Conservation (phyloP, 148 eudicot species). For the Nepenthes gracilis region DNA sequence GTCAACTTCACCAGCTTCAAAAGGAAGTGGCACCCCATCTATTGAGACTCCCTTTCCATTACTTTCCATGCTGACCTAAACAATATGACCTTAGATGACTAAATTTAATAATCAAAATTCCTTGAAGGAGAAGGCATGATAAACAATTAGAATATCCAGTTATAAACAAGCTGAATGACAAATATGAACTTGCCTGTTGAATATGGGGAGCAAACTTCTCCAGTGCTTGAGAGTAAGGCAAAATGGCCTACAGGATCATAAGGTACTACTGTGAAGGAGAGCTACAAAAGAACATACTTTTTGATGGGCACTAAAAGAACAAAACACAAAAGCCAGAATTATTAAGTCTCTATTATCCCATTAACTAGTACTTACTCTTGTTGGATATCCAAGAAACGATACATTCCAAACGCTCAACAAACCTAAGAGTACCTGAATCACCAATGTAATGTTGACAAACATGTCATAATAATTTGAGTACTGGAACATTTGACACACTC, state of each 20-base stretch:
- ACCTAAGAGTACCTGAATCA: constrained; percentile 83
- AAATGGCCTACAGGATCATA: constrained; percentile 56
- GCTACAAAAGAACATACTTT: not conserved
- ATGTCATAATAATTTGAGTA: not conserved
- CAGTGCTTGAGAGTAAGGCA: constrained; percentile 93
- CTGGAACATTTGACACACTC: not conserved
- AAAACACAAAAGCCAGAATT: not conserved
- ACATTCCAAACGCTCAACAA: constrained; percentile 94
- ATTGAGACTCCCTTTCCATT: constrained; percentile 97
- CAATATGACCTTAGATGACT: constrained; percentile 2
- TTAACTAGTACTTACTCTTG: constrained; percentile 56
- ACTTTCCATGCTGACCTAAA: constrained; percentile 98
- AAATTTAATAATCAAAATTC: too few relatives aligned
- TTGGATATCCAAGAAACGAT: constrained; percentile 90
- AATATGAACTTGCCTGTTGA: constrained; percentile 56
- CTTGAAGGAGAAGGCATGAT: not conserved
- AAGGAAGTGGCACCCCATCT: constrained; percentile 77
- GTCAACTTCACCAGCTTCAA: constrained; percentile 90
- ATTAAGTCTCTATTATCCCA: not conserved
- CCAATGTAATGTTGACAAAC: constrained; percentile 5
- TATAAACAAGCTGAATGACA: not conserved
- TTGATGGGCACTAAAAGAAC: not conserved
- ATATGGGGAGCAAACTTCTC: constrained; percentile 97
- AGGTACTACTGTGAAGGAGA: not conserved
- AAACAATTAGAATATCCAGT: not conserved